Evolutionary conservation across 139 green algal genomes (phyloP), one percentile per base, ranked within the genome.

Genomic region (Tetratostichococcus sp.): DNA sequence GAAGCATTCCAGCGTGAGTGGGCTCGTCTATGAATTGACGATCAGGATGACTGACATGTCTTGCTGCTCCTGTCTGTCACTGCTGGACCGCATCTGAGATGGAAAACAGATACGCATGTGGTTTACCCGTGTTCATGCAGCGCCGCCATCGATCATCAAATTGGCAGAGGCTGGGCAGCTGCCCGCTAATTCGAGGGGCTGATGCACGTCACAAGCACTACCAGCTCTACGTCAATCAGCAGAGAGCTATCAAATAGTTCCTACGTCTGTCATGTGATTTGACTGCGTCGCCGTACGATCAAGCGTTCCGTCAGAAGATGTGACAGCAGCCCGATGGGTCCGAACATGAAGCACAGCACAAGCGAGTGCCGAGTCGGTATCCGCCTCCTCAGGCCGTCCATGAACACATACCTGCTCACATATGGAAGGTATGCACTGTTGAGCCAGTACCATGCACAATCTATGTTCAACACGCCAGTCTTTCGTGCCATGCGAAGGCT

Each of bases 271-370:
- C 17, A 5, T 2, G 17, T n/a, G 19, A 2, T 26, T 26, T 62
- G 39, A 11, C 39, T 62, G 2, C 50, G 50, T 17, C 50, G 4
- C 19, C 50, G 19, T 26, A 17, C 4, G 2, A 62, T 17, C 19
- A 62, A 26, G 2, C 19, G 50, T n/a, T 62, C 50, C 4, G 90
- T 95, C 3, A 86, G 4, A 26, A 86, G 39, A 83, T 97, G 92
- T 62, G 74, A 87, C 30, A 97, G 67, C 42, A 97, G 79, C 23
- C 92, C 92, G 28, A 91, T 76, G 23, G 92, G 92, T 17, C 90
- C 93, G 67, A 95, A 91, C 92, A 97, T 96, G 80, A 96, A 94
- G 79, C 92, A 97, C 33, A 97, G 85, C 32, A 92, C 75, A 28
- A 94, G 58, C 8, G 85, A 91, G 79, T 96, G 90, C 0, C 62